These are phyloP conservation scores for Lagenaria siceraria DNA, from an alignment of 306 rosid species.

Conservation along the genomic window DNA sequence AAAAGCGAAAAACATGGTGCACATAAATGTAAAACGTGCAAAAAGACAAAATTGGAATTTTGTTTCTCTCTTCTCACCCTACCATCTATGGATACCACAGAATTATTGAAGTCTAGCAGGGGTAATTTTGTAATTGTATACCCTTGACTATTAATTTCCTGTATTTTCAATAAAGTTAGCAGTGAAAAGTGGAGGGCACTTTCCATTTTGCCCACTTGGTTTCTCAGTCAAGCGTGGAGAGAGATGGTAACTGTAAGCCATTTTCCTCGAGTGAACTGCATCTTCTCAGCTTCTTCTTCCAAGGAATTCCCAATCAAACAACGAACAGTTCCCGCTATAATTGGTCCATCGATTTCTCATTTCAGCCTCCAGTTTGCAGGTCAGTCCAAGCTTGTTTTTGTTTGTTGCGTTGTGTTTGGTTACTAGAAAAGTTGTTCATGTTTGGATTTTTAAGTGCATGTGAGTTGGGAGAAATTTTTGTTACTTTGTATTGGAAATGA, in stretches of 20 bases:
- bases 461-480: neutral
- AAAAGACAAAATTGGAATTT: too few species aligned
- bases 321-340: neutral
- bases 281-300: slow-evolving; percentile 3
- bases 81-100: too few species aligned
- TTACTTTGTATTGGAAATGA: neutral
- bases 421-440: neutral
- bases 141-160: neutral
- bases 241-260: neutral
- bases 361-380: slow-evolving; percentile 17
- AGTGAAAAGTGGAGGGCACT: neutral
- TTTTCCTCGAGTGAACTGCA: neutral
- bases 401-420: neutral
- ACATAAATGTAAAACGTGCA: too few species aligned
- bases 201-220: neutral
- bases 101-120: neutral
- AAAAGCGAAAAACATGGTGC: too few species aligned
- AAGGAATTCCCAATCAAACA: neutral
- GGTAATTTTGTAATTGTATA: neutral
- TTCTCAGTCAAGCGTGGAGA: neutral
- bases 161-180: neutral
- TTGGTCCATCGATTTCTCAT: neutral
- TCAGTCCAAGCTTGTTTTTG: neutral
- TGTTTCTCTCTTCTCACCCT: too few species aligned
- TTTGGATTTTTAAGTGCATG: neutral